Percentiles rank a stretch among this genome's conserved stretches.
Evolutionary conservation across 129 eudicot genomes (phyloP).

Genomic region (Pseudognaphalium luteoalbum): DNA sequence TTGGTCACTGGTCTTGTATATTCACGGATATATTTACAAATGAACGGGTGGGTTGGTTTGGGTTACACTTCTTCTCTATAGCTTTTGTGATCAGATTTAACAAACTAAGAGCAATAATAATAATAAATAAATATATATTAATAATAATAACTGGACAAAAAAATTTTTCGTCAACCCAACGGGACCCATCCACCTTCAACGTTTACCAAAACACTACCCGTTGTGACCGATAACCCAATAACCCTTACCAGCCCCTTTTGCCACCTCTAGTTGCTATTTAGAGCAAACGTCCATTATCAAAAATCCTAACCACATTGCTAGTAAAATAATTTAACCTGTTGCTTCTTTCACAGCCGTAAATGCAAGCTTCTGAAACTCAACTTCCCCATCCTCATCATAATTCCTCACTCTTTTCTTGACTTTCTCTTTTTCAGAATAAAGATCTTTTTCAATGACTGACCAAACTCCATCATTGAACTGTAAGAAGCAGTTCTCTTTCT

Average conservation of each 20-base stretch:
- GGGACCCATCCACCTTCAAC: background rate
- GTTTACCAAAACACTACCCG: background rate
- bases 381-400: constrained; percentile 34
- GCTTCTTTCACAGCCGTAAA: constrained; percentile 48
- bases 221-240: background rate
- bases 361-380: constrained; percentile 42
- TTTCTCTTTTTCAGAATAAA: constrained; percentile 19
- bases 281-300: background rate
- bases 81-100: background rate
- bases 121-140: background rate
- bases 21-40: background rate
- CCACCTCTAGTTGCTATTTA: background rate
- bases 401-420: constrained; percentile 21
- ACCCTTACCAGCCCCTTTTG: background rate
- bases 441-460: constrained; percentile 54
- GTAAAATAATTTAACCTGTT: constrained; percentile 38
- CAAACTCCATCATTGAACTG: constrained; percentile 58
- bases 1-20: background rate
- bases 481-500: constrained; percentile 65
- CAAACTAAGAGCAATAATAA: background rate
- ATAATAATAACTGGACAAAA: background rate
- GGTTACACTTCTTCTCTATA: background rate
- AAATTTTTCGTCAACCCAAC: background rate
- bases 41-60: too few relatives aligned
- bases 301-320: too few relatives aligned